Evolutionary conservation across 352 stramenopile species (phyloP).

Genomic region (Phytophthora melonis): DNA sequence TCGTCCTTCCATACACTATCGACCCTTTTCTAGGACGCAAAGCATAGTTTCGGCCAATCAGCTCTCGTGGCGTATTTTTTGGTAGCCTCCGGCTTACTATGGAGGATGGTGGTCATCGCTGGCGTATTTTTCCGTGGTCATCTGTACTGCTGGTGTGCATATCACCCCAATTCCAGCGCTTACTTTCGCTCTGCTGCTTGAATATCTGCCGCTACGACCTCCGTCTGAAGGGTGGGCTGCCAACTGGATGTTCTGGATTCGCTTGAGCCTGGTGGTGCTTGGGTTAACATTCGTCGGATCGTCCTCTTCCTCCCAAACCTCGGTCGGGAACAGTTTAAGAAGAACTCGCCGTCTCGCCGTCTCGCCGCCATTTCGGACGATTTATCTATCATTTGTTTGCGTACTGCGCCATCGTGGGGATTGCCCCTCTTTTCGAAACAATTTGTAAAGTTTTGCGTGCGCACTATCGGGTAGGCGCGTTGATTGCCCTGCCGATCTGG

Average conservation of each 20-base stretch:
- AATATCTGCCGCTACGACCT: conserved; percentile 3
- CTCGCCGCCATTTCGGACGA: neutral
- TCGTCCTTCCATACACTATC: no score
- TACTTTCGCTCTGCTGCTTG: neutral
- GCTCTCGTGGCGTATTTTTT: no score
- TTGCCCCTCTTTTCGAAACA: neutral
- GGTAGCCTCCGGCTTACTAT: no score
- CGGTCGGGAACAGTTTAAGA: neutral
- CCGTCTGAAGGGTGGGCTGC: conserved; percentile 2
- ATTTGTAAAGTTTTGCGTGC: neutral
- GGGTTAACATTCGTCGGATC: neutral
- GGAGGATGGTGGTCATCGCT: no score
- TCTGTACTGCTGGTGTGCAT: neutral
- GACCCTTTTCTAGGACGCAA: no score
- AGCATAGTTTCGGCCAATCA: no score
- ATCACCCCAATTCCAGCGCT: conserved; percentile 2
- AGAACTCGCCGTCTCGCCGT: conserved; percentile 1
- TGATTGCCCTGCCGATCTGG: neutral
- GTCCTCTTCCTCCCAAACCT: neutral
- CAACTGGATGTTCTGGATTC: conserved; percentile 14
- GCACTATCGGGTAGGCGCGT: neutral
- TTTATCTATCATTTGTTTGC: neutral
- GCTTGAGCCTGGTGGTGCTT: neutral
- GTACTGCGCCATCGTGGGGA: neutral
- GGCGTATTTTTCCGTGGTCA: no score